These are phyloP conservation scores for Fusarium lyarnte DNA, from an alignment of 2,329 filamentous ascomycete species.

Conservation along the genomic window DNA sequence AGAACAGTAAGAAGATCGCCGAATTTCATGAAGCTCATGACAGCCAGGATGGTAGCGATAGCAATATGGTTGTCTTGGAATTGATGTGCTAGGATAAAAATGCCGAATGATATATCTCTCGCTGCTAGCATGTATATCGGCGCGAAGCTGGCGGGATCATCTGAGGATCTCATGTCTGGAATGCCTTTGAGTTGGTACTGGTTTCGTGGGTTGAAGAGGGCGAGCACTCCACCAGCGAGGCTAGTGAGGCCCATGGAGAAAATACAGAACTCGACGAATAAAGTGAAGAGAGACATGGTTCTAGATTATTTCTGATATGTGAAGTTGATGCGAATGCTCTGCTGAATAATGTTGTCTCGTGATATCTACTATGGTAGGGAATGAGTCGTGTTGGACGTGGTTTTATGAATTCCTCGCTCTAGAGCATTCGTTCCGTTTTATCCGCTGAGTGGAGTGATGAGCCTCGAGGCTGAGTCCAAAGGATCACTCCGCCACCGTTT, in stretches of 20 bases:
- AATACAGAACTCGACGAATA: not conserved
- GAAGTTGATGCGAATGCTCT: rapidly evolving
- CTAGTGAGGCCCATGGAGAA: not conserved
- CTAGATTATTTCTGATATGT: no score
- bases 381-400: not conserved
- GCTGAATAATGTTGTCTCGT: rapidly evolving
- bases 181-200: not conserved
- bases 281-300: not conserved
- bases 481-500: not conserved
- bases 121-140: not conserved
- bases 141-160: not conserved
- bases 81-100: not conserved
- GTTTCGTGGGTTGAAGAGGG: not conserved
- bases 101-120: not conserved
- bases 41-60: not conserved
- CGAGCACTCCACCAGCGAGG: not conserved
- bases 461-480: not conserved
- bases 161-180: not conserved
- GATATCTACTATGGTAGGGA: rapidly evolving
- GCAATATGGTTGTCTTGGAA: not conserved
- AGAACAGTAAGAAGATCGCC: not conserved
- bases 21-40: not conserved
- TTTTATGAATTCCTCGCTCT: not conserved
- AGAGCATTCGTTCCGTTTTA: not conserved
- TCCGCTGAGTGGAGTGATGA: not conserved